phyloP scores from a whole-genome alignment of 805 yeast species.

The Yarrowia divulgata region DNA sequence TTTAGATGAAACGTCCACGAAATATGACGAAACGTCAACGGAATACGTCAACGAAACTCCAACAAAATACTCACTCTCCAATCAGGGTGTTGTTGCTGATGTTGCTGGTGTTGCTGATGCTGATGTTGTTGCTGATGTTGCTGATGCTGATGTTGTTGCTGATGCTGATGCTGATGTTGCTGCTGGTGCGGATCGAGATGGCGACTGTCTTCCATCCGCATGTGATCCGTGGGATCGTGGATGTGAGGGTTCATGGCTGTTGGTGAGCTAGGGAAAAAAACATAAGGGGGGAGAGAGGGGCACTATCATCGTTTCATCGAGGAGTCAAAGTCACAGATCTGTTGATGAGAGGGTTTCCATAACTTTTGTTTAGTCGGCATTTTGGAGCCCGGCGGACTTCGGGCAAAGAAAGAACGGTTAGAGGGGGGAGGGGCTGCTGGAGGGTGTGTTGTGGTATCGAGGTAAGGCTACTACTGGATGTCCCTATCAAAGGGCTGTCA shows the following conservation, averaged over 20 bases:
- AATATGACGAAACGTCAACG: too few relatives aligned
- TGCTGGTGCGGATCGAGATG: neutral
- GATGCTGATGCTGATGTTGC: too few relatives aligned
- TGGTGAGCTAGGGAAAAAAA: conserved; percentile 18
- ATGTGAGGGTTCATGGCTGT: conserved; percentile 15
- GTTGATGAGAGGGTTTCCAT: conserved; percentile 16
- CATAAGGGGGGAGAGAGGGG: neutral
- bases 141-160: too few relatives aligned
- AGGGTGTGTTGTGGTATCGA: neutral
- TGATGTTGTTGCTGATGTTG: too few relatives aligned
- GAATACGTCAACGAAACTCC: too few relatives aligned
- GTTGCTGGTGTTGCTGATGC: too few relatives aligned
- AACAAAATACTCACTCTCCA: conserved; percentile 21
- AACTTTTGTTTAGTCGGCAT: conserved; percentile 1
- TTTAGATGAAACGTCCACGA: too few relatives aligned
- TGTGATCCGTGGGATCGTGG: neutral
- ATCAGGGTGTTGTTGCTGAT: neutral
- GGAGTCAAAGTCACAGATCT: conserved; percentile 22
- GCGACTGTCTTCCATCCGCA: neutral
- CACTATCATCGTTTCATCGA: conserved; percentile 8
- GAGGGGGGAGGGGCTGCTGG: neutral
- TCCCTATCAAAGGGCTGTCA: too few relatives aligned
- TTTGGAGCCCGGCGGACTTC: neutral
- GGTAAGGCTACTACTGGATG: neutral
- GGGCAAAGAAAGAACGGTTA: conserved; percentile 1